Conservation (phyloP, 23 red algal species). For the Agarophyton chilense region DNA sequence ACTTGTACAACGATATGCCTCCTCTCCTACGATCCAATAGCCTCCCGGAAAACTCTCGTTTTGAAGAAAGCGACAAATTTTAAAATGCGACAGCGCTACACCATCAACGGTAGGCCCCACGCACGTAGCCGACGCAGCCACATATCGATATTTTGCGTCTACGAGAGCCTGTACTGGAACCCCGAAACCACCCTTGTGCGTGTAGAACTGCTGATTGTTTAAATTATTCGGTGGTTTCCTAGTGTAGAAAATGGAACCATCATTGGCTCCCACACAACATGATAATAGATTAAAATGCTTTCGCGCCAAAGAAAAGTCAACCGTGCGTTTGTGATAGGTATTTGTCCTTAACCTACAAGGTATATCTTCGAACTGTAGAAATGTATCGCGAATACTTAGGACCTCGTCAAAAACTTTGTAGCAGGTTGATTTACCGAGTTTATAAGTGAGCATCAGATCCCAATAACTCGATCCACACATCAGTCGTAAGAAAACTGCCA, state of each 20-base stretch:
- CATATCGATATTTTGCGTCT: slow-evolving; percentile 1
- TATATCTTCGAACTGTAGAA: not conserved
- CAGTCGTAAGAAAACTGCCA: not conserved
- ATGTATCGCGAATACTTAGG: not conserved
- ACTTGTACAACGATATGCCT: too few species aligned
- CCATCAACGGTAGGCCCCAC: not conserved
- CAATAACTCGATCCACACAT: not conserved
- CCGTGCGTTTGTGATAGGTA: not conserved
- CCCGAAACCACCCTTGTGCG: not conserved
- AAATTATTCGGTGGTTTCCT: not conserved
- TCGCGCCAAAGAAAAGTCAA: not conserved
- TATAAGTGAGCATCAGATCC: not conserved
- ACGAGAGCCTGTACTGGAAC: slow-evolving; percentile 16
- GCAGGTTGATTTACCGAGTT: not conserved
- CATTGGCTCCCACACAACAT: too few species aligned
- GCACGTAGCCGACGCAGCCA: not conserved
- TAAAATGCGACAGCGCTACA: not conserved
- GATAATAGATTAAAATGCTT: too few species aligned
- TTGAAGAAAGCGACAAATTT: not conserved
- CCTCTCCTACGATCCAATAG: too few species aligned
- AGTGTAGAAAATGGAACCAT: not conserved
- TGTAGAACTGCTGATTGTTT: slow-evolving; percentile 7
- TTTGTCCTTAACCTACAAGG: not conserved
- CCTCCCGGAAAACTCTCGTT: not conserved
- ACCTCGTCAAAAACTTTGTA: not conserved